phyloP scores from a whole-genome alignment of 2,329 filamentous ascomycete species.

The Xylaria sp. region DNA sequence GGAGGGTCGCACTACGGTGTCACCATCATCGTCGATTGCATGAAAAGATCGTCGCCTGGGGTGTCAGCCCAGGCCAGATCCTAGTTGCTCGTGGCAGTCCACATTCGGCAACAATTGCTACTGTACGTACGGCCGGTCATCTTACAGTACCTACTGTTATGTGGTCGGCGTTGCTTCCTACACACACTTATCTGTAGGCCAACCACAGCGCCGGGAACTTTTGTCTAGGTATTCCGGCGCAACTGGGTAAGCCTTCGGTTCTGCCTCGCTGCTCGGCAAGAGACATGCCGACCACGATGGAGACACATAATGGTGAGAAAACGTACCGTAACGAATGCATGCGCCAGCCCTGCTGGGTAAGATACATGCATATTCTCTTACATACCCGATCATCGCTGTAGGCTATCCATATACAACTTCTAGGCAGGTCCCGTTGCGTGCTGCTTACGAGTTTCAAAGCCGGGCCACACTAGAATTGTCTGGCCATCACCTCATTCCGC shows the following conservation, averaged over 20 bases:
- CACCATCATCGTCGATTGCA: conserved; percentile 19
- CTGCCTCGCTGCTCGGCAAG: background rate
- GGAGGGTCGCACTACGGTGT: conserved; percentile 14
- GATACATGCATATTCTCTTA: background rate
- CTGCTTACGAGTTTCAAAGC: conserved; percentile 7
- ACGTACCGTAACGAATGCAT: background rate
- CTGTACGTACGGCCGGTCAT: conserved; percentile 1
- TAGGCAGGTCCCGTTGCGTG: background rate
- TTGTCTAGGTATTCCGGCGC: conserved; percentile 2
- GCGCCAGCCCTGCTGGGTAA: background rate
- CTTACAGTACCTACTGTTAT: background rate
- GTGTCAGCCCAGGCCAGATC: conserved; percentile 14
- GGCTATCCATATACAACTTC: no score
- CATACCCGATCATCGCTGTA: conserved; percentile 1
- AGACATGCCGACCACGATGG: background rate
- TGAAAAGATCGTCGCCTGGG: conserved; percentile 20
- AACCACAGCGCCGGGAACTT: conserved; percentile 13
- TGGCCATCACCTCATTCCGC: background rate
- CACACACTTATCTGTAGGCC: background rate
- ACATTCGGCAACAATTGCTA: conserved; percentile 18
- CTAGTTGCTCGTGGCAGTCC: conserved; percentile 21
- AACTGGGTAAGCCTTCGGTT: conserved; percentile 1
- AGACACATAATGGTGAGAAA: background rate
- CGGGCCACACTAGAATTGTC: background rate
- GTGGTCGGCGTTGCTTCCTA: background rate